Percentiles rank a stretch among this genome's conserved stretches.
Evolutionary conservation across 345 rosid species (phyloP).

Genomic region (Brassica rapa): DNA sequence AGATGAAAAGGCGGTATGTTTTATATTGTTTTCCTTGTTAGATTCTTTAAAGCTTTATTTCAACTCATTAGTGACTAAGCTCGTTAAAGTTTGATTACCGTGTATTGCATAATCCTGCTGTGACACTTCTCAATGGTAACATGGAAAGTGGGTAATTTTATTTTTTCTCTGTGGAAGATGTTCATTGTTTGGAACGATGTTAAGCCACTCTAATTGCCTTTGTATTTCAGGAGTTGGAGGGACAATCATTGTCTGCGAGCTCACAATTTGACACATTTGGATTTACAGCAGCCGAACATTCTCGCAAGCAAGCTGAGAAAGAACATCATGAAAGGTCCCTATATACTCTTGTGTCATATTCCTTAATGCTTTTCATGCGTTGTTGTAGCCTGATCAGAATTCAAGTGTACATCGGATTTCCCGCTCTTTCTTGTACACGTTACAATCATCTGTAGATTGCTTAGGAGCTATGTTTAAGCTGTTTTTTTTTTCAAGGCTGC

Average conservation of each 20-base stretch:
- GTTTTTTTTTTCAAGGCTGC: not conserved
- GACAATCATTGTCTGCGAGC: conserved; percentile 63
- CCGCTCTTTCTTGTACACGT: not conserved
- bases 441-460: conserved; percentile 16
- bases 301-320: conserved; percentile 87
- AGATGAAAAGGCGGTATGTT: conserved; percentile 80
- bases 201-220: conserved; percentile 19
- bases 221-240: conserved; percentile 74
- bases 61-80: conserved; percentile 9
- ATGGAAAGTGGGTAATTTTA: not conserved
- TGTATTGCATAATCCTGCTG: conserved; percentile 3
- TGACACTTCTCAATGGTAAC: not conserved
- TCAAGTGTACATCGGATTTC: not conserved
- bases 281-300: conserved; percentile 82
- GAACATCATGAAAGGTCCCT: conserved; percentile 80
- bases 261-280: conserved; percentile 99
- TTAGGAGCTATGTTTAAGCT: conserved; percentile 11
- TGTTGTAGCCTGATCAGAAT: conserved; percentile 12
- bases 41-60: conserved; percentile 14
- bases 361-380: conserved; percentile 12
- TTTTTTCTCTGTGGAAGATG: not conserved
- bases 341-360: conserved; percentile 20
- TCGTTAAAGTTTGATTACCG: not conserved
- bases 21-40: conserved; percentile 7
- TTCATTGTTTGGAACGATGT: not conserved